A percentile compares a stretch with the other conserved stretches of the same genome.
Evolutionary conservation across 2,329 filamentous ascomycete species (phyloP).

Genomic region (Epichloe sibirici): DNA sequence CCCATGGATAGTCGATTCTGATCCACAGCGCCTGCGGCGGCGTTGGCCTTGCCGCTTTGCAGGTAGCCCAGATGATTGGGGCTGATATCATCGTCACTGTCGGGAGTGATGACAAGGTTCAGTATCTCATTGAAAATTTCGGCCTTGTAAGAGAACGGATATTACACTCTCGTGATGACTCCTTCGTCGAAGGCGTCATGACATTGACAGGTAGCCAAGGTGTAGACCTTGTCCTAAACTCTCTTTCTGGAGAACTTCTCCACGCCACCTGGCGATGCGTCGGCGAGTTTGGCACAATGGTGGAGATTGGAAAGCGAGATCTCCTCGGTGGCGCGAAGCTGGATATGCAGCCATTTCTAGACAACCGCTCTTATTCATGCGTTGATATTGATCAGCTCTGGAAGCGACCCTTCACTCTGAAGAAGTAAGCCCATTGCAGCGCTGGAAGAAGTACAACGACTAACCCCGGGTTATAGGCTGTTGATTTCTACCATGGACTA

Average conservation of each 20-base stretch:
- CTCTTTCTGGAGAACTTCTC: conserved; percentile 13
- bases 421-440: no score
- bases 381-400: not conserved
- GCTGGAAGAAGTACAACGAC: no score
- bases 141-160: not conserved
- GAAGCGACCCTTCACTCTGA: no score
- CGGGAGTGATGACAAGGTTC: not conserved
- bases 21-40: conserved; percentile 20
- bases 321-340: conserved; percentile 23
- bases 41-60: conserved; percentile 18
- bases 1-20: conserved; percentile 14
- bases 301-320: conserved; percentile 25
- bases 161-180: not conserved
- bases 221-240: conserved; percentile 18
- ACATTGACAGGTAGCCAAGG: conserved; percentile 12
- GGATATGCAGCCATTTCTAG: conserved; percentile 22
- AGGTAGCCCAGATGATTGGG: conserved; percentile 2
- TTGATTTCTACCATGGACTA: not conserved
- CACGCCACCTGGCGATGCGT: conserved; percentile 23
- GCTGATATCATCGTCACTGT: not conserved
- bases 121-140: not conserved
- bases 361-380: not conserved
- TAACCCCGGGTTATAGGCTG: not conserved
- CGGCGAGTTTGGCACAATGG: conserved; percentile 20
- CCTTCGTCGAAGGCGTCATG: conserved; percentile 8